Percentiles rank a stretch among this genome's conserved stretches.
Conservation (phyloP, 148 eudicot species). For the Vaccinium macrocarpon region DNA sequence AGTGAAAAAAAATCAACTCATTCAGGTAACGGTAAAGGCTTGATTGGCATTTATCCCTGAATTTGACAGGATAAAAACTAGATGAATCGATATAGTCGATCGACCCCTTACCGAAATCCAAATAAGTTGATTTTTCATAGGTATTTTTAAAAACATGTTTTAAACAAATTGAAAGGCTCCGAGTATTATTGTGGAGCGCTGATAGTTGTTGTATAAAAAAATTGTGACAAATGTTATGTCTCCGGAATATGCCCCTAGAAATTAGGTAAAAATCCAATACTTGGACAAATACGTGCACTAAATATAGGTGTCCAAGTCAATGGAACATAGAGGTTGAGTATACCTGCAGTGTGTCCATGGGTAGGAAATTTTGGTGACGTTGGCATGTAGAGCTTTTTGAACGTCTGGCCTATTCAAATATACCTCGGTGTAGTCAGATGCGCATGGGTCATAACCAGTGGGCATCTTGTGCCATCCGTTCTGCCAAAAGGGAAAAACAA, state of each 20-base stretch:
- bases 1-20: too few relatives aligned
- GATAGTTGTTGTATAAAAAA: too few relatives aligned
- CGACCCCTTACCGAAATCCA: too few relatives aligned
- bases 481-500: constrained; percentile 19
- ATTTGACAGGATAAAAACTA: too few relatives aligned
- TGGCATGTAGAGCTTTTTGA: constrained; percentile 85
- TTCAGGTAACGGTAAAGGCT: too few relatives aligned
- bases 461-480: constrained; percentile 52
- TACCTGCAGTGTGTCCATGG: constrained; percentile 91
- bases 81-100: too few relatives aligned
- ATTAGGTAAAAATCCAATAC: background rate
- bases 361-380: constrained; percentile 66
- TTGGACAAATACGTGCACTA: background rate
- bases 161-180: too few relatives aligned
- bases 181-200: too few relatives aligned
- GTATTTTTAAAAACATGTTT: too few relatives aligned
- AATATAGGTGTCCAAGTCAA: background rate
- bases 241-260: background rate
- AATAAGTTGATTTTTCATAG: too few relatives aligned
- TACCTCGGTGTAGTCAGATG: constrained; percentile 48
- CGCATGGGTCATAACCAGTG: constrained; percentile 80
- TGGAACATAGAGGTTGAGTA: background rate
- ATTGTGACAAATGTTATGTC: too few relatives aligned
- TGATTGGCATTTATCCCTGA: too few relatives aligned
- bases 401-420: constrained; percentile 78